Base-by-base conservation (phyloP, 1,284 basidiomycete species). In the Uromyces viciae-fabae region DNA sequence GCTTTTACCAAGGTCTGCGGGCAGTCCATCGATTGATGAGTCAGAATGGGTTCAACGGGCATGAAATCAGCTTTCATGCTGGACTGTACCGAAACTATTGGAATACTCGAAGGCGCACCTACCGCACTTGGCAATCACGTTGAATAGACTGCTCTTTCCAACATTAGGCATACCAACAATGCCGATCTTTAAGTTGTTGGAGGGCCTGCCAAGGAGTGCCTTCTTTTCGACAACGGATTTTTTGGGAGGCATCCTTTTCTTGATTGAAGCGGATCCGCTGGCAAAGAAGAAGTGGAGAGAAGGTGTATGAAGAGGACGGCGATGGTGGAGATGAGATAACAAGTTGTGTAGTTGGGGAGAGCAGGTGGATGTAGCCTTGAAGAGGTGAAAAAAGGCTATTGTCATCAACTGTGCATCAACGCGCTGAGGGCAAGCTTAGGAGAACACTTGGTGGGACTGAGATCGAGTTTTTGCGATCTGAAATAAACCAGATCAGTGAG, bases 101-200 rank as follows among this genome's bases (percentile, higher is more conserved):
- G 9, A 11, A 60, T 22, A n/a, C 19, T 11, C 11, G 28, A 25
- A 60, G 33, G 69, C 78, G 78, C 78, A 81, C 78, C 72, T 74
- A 90, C 93, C 93, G 83, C 93, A 94, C 86, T 98, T 92, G 77
- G 97, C 95, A 79, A 99, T 90, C 64, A 90, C 92, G 87, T 99
- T 99, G 91, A 88, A 87, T 56, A 87, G 81, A 28, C 85, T 84
- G 19, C 84, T 85, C 82, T 86, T 86, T 33, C 85, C 85, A 84
- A 96, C 94, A 86, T 97, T 97, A 82, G 94, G 94, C 62, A 98
- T 87, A 93, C 93, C 95, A 88, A 98, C 95, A 89, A 98, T 96
- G 87, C 94, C 95, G 85, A 96, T 93, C 90, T 94, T 93, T 49
- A 85, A 89, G 88, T 97, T 97, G 88, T 98, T 98, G 82, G 92